These are phyloP conservation scores for Sphaerobolus stellatus DNA, from an alignment of 1,284 basidiomycete species.

Conservation along the genomic window DNA sequence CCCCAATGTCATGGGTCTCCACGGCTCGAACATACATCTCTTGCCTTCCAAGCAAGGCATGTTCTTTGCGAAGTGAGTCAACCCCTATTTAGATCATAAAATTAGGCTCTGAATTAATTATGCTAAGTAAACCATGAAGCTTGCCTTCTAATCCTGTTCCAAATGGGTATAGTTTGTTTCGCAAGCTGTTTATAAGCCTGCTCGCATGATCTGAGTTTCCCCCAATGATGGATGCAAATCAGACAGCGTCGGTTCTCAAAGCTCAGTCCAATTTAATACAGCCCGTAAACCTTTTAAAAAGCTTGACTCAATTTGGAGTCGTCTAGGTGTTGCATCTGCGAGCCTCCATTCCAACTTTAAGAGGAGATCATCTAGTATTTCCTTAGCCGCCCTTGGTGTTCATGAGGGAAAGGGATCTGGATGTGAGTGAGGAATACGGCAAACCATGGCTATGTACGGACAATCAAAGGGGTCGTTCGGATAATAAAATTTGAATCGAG, in stretches of 20 bases:
- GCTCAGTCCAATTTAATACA: slow-evolving; percentile 16
- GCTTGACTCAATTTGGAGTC: slow-evolving; percentile 21
- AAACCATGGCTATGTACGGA: slow-evolving; percentile 22
- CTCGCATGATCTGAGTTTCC: slow-evolving; percentile 25
- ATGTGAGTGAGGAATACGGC: slow-evolving; percentile 19
- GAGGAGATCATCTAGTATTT: slow-evolving; percentile 12
- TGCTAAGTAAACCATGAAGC: too few relatives aligned
- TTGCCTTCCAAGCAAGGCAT: neutral
- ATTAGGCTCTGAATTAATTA: neutral
- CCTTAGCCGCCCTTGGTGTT: slow-evolving; percentile 3
- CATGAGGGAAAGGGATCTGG: slow-evolving; percentile 14
- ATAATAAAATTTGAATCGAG: slow-evolving; percentile 21
- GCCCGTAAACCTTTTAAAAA: slow-evolving; percentile 22
- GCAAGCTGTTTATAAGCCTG: slow-evolving; percentile 20
- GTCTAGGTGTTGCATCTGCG: slow-evolving; percentile 28
- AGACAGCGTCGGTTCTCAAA: slow-evolving; percentile 7
- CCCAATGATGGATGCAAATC: slow-evolving; percentile 30
- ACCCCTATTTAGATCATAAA: neutral
- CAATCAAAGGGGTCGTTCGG: slow-evolving; percentile 20
- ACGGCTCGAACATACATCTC: slow-evolving; percentile 16
- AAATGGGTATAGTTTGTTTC: slow-evolving; percentile 17
- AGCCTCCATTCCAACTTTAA: slow-evolving; percentile 22
- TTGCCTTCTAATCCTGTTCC: slow-evolving; percentile 27
- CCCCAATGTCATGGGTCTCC: slow-evolving; percentile 5
- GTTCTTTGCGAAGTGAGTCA: neutral